Evolutionary conservation across 768 basidiomycete species (phyloP).

Genomic region (Boletales sp.): DNA sequence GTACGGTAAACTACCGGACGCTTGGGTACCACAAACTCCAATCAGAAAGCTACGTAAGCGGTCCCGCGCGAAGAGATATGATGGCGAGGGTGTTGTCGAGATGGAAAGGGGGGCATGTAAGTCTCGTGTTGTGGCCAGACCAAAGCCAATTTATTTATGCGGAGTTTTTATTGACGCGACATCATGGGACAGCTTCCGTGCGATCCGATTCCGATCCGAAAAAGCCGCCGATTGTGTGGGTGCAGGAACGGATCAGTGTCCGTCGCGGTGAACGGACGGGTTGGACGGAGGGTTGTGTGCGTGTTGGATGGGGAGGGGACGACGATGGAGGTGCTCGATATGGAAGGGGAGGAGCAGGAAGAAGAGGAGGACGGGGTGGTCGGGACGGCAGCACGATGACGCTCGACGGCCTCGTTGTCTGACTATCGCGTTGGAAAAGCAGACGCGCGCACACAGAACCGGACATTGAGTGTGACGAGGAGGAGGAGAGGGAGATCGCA

Average conservation of each 20-base stretch:
- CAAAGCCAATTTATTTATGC: slow-evolving; percentile 7
- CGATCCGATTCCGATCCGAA: slow-evolving; percentile 49
- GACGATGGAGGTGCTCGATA: slow-evolving; percentile 69
- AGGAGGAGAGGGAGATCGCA: too few relatives aligned
- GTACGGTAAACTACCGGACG: slow-evolving; percentile 58
- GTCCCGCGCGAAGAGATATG: slow-evolving; percentile 61
- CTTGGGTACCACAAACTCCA: slow-evolving; percentile 56
- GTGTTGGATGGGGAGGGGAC: slow-evolving; percentile 63
- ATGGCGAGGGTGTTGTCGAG: slow-evolving; percentile 52
- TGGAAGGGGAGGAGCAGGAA: slow-evolving; percentile 61
- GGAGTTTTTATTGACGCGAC: slow-evolving; percentile 31
- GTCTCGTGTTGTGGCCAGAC: slow-evolving; percentile 32
- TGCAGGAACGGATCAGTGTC: slow-evolving; percentile 51
- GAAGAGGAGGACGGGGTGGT: slow-evolving; percentile 29
- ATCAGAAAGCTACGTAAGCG: slow-evolving; percentile 48
- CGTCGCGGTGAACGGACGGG: slow-evolving; percentile 71
- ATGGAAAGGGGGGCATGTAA: slow-evolving; percentile 64
- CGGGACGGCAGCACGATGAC: slow-evolving; percentile 5
- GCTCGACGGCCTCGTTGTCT: too few relatives aligned
- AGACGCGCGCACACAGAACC: slow-evolving; percentile 19
- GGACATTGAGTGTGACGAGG: slow-evolving; percentile 38
- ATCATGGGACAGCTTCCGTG: slow-evolving; percentile 44
- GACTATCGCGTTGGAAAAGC: neutral
- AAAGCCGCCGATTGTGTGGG: slow-evolving; percentile 52
- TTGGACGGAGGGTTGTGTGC: slow-evolving; percentile 72